These are phyloP conservation scores for Spongiforma sp. DNA, from an alignment of 1,284 basidiomycete species.

Conservation along the genomic window DNA sequence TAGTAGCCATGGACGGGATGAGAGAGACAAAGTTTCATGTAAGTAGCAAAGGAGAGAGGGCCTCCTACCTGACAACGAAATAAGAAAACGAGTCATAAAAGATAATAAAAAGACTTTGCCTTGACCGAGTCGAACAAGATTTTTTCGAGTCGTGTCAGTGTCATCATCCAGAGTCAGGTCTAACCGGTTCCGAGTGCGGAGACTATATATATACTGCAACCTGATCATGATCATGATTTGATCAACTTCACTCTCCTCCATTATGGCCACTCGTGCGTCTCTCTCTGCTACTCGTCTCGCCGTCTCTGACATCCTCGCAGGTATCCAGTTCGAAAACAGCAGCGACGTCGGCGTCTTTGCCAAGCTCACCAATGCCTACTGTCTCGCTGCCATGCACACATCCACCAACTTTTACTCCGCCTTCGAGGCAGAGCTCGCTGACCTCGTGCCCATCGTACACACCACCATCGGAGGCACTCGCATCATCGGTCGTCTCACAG, in stretches of 20 bases:
- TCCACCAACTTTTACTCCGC: constrained; percentile 98
- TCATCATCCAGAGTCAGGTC: neutral
- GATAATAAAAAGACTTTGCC: constrained; percentile 40
- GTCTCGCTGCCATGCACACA: constrained; percentile 90
- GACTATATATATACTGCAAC: no score
- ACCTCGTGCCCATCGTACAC: constrained; percentile 96
- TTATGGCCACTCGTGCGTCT: constrained; percentile 71
- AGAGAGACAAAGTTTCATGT: constrained; percentile 88
- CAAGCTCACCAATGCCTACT: constrained; percentile 97
- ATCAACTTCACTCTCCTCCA: neutral
- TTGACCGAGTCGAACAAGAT: constrained; percentile 72
- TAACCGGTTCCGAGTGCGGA: no score
- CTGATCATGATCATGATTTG: neutral
- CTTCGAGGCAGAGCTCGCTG: constrained; percentile 94
- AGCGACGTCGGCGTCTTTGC: constrained; percentile 96
- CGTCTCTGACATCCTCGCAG: constrained; percentile 47
- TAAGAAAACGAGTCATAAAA: neutral
- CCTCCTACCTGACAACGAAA: constrained; percentile 66
- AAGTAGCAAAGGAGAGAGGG: constrained; percentile 83
- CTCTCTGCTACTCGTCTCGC: no score
- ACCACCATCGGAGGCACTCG: constrained; percentile 96
- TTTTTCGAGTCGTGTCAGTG: constrained; percentile 52
- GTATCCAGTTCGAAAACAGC: constrained; percentile 96
- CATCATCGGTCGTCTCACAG: constrained; percentile 92
- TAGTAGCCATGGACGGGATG: constrained; percentile 94